Evolutionary conservation across 331 rosid species (phyloP), one percentile per base, ranked within the genome.

Genomic region (Pyracantha coccinea): DNA sequence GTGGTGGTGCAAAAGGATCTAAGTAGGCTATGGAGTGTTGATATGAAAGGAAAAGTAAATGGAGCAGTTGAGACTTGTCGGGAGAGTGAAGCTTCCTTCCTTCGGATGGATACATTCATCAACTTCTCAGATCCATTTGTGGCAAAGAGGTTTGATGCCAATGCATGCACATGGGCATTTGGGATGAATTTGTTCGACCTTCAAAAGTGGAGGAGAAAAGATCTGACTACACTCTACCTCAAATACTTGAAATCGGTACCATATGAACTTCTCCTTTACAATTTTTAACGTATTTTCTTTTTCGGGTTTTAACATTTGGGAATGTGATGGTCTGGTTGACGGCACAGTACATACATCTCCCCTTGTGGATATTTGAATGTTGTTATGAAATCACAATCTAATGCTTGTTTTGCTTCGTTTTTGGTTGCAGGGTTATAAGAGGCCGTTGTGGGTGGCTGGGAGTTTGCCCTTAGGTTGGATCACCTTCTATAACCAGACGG

Each of bases 91-190:
- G 66, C 84, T 45, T 84, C 96, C 27, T 89, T 83, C 81, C 91
- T 63, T 27, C 86, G 70, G 84, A 90, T 92, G 83, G 85, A 86
- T 76, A 77, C 59, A 88, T 78, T 88, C 76, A 77, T 95, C 77
- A 92, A 95, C 87, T 95, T 95, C 87, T 89, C 97, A 27, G 93
- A 95, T 70, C 97, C 97, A 53, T 74, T 77, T 57, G 84, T 95
- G 69, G 84, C 92, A 16, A 62, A 88, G 72, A 89, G 75, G 78
- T 90, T 95, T 81, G 89, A 90, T 84, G 77, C 19, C 72, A 89
- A 86, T 79, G 85, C 92, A 33, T 95, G 99, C 85, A 89, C 96
- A 23, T 95, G 99, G 99, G 98, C 98, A 61, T 95, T 92, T 82
- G 99, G 99, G 82, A 78, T 92, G 92, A 95, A 95, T 80, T 66